Percentiles rank a stretch among this genome's conserved stretches.
phyloP scores from a whole-genome alignment of 768 basidiomycete species.

The Mycena amicta region DNA sequence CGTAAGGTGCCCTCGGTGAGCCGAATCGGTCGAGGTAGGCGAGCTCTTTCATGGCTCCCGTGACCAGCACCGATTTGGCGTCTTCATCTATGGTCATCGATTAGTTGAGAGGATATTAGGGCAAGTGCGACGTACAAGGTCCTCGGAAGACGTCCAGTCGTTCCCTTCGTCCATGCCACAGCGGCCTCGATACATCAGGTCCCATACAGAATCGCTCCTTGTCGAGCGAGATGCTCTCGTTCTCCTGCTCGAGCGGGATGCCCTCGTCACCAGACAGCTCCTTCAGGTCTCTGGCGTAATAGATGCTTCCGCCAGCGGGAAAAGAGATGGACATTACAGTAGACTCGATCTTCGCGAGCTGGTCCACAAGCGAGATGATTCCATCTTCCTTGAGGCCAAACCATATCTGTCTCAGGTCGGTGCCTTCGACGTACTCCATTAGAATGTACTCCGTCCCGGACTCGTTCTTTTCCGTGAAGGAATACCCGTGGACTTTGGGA shows the following conservation, averaged over 20 bases:
- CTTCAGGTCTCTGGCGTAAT: constrained; percentile 42
- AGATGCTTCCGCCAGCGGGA: constrained; percentile 48
- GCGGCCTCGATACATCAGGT: constrained; percentile 26
- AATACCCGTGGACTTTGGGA: constrained; percentile 37
- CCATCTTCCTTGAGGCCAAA: constrained; percentile 30
- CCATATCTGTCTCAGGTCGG: constrained; percentile 37
- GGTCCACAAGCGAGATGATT: constrained; percentile 37
- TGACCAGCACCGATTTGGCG: constrained; percentile 27
- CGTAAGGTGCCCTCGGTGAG: constrained; percentile 28
- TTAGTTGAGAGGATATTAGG: not conserved
- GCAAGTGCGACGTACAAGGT: constrained; percentile 25
- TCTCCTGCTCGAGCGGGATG: constrained; percentile 24
- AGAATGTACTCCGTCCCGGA: constrained; percentile 39
- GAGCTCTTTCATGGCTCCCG: constrained; percentile 32
- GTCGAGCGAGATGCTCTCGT: constrained; percentile 18
- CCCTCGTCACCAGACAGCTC: constrained; percentile 32
- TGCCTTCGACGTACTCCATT: constrained; percentile 39
- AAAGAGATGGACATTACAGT: constrained; percentile 44
- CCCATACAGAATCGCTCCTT: constrained; percentile 35
- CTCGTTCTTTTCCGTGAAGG: constrained; percentile 26
- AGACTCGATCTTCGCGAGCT: constrained; percentile 42
- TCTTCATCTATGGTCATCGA: constrained; percentile 26
- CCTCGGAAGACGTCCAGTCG: constrained; percentile 23
- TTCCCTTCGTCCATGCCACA: constrained; percentile 31
- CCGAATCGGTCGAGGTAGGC: constrained; percentile 35